phyloP scores from a whole-genome alignment of 352 stramenopile genomes.

The Phytopythium litorale region DNA sequence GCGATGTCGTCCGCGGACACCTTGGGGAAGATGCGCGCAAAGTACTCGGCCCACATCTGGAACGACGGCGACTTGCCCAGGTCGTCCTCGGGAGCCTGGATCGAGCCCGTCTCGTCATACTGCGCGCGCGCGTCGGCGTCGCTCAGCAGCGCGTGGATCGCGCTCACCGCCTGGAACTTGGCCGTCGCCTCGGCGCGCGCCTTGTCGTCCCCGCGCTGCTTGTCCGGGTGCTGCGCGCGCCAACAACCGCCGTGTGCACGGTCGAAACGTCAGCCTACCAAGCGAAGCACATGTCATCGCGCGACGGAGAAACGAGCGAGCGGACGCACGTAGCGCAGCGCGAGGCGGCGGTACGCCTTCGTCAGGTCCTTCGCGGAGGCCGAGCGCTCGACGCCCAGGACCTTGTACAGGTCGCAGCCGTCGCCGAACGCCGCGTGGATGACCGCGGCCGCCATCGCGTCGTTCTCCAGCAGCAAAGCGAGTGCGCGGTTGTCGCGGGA shows the following conservation, averaged over 20 bases:
- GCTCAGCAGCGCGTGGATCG: constrained; percentile 83
- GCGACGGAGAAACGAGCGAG: too few species aligned
- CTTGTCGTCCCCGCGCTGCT: constrained; percentile 72
- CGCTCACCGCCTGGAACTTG: constrained; percentile 87
- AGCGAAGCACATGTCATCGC: constrained; percentile 4
- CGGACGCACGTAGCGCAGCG: constrained; percentile 58
- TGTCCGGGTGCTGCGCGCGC: constrained; percentile 80
- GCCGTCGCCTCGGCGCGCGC: constrained; percentile 47
- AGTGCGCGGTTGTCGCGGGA: neutral
- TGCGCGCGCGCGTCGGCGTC: constrained; percentile 62
- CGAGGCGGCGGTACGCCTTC: constrained; percentile 59
- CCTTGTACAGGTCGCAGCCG: constrained; percentile 73
- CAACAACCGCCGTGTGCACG: neutral
- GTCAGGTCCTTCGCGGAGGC: constrained; percentile 74
- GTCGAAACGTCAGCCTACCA: constrained; percentile 8
- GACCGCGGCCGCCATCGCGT: constrained; percentile 29
- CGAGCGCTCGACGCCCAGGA: constrained; percentile 53
- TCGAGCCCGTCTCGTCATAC: constrained; percentile 85
- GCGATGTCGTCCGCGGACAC: constrained; percentile 78
- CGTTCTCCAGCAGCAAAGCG: neutral
- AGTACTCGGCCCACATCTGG: constrained; percentile 86
- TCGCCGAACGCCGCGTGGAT: constrained; percentile 61
- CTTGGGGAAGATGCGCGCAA: constrained; percentile 85
- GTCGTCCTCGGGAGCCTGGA: constrained; percentile 50
- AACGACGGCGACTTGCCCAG: constrained; percentile 38